A percentile compares a stretch with the other conserved stretches of the same genome.
Evolutionary conservation across 257 asterid genomes (phyloP).

Genomic region (Gentiana straminea): DNA sequence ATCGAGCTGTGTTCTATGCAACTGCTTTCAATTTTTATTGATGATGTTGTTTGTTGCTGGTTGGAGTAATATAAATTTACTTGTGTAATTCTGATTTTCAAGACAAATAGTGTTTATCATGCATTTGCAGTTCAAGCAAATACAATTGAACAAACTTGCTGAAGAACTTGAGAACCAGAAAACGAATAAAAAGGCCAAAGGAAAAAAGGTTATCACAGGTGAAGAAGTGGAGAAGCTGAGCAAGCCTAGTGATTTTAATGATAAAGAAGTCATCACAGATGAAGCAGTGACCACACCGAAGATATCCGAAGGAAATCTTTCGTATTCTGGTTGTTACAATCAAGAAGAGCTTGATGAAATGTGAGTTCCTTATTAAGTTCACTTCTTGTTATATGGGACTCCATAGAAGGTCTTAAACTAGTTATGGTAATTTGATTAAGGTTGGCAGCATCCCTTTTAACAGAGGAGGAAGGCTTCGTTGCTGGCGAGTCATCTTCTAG

Average conservation of each 20-base stretch:
- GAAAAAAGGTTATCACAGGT: constrained; percentile 32
- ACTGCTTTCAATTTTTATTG: too few species aligned
- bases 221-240: constrained; percentile 66
- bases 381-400: constrained; percentile 5
- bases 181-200: constrained; percentile 41
- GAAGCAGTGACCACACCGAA: constrained; percentile 11
- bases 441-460: constrained; percentile 95
- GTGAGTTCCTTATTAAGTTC: constrained; percentile 33
- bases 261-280: constrained; percentile 13
- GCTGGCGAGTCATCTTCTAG: constrained; percentile 60
- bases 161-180: constrained; percentile 72
- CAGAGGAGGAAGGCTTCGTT: constrained; percentile 57
- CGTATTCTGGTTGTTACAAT: constrained; percentile 18
- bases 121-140: constrained; percentile 57
- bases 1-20: too few species aligned
- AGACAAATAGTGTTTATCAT: not conserved
- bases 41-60: too few species aligned
- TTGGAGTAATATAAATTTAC: not conserved
- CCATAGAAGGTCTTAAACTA: constrained; percentile 21
- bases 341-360: constrained; percentile 63
- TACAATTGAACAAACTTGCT: constrained; percentile 66
- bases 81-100: not conserved
- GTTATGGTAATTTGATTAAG: constrained; percentile 47
- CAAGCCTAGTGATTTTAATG: constrained; percentile 15
- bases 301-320: constrained; percentile 13